Base-by-base conservation (phyloP, 164 flowering plant genomes). In the Nymphaea thermarum region DNA sequence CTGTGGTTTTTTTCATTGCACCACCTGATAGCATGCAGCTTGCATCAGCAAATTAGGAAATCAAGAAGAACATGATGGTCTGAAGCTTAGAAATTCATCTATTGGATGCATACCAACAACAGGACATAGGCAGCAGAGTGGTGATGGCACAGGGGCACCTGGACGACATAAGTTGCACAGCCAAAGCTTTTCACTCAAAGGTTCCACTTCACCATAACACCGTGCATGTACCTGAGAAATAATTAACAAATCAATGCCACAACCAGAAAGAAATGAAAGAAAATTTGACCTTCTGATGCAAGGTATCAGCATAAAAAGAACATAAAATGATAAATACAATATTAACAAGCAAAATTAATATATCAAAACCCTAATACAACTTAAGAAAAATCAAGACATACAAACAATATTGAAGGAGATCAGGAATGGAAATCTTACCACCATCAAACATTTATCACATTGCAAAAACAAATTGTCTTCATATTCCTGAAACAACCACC, bases 381-480 rank as follows among this genome's bases (percentile, higher is more conserved):
- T 8, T 51, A 51, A 10, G 14, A 51, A 51, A 8, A 15, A 51
- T 15, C 3, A 15, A 51, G 12, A 51, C 57, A 51, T 8, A 51
- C 12, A 51, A 15, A 51, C 57, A 5, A 51, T 8, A 51, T 8
- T 51, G 12, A 51, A 51, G 14, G 57, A 12, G 55, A 47, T 7
- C 55, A 6, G 55, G 12, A 47, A 47, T 6, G 55, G 57, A 15
- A 43, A 43, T 14, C 80, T 79, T 80, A 95, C 99, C 98, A 88
- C 89, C 89, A 95, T 95, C 75, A 96, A 82, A 83, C 98, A 95
- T 73, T 90, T 91, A 61, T 90, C 99, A 75, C 99, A 95, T 79
- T 92, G 98, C 80, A 95, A 85, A 77, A 95, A 95, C 76, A 95
- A 71, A 72, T 95, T 92, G 78, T 88, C 83, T 77, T 82, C 93